phyloP scores from a whole-genome alignment of 768 basidiomycete genomes.

The Lactarius sp. region DNA sequence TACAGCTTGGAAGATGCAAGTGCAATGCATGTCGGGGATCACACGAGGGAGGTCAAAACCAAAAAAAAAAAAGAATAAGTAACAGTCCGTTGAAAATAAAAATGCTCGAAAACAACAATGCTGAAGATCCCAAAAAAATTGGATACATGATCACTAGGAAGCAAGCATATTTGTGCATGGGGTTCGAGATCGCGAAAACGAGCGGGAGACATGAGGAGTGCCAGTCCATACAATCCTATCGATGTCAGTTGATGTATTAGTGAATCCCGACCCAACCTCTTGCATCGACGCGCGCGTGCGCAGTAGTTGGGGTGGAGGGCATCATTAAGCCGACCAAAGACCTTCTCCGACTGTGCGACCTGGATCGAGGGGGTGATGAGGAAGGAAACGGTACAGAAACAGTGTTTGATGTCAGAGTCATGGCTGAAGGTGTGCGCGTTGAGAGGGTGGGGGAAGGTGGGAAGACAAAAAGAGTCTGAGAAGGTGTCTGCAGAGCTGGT shows the following conservation, averaged over 20 bases:
- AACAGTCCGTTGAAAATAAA: slow-evolving; percentile 22
- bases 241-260: slow-evolving; percentile 23
- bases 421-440: slow-evolving; percentile 68
- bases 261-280: slow-evolving; percentile 70
- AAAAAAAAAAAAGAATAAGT: slow-evolving; percentile 16
- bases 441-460: slow-evolving; percentile 65
- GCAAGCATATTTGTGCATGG: not conserved
- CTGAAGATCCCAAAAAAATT: not conserved
- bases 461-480: slow-evolving; percentile 84
- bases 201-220: not conserved
- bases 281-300: slow-evolving; percentile 78
- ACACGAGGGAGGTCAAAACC: slow-evolving; percentile 4
- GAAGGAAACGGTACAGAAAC: slow-evolving; percentile 51
- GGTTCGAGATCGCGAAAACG: not conserved
- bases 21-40: slow-evolving; percentile 20
- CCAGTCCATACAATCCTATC: not conserved
- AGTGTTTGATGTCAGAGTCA: slow-evolving; percentile 70
- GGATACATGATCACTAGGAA: not conserved
- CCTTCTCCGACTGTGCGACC: slow-evolving; percentile 57
- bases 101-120: slow-evolving; percentile 1
- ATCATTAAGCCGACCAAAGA: slow-evolving; percentile 70
- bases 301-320: slow-evolving; percentile 71
- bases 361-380: slow-evolving; percentile 61
- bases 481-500: slow-evolving; percentile 45
- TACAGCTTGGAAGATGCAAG: slow-evolving; percentile 20